A percentile compares a stretch with the other conserved stretches of the same genome.
These are phyloP conservation scores for Laburnicola sp. DNA, from an alignment of 2,329 filamentous ascomycete species.

Conservation along the genomic window DNA sequence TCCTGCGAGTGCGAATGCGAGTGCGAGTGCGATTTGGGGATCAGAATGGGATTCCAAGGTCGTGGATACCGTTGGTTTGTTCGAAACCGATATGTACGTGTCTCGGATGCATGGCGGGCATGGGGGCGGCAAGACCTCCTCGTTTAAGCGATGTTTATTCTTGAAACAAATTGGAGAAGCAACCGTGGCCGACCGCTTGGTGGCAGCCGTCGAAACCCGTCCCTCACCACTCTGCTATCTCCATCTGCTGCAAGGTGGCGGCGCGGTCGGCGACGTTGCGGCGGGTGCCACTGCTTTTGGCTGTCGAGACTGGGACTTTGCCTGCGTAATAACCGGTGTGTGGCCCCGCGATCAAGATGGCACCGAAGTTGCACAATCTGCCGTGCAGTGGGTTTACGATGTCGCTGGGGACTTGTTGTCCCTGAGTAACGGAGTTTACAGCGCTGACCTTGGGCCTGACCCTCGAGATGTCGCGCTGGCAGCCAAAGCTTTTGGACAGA, in stretches of 20 bases:
- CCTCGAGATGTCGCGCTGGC: constrained; percentile 59
- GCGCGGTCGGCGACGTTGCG: constrained; percentile 52
- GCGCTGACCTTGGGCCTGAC: constrained; percentile 66
- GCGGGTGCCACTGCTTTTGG: constrained; percentile 61
- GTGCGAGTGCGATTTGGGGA: constrained; percentile 35
- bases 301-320: constrained; percentile 66
- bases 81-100: constrained; percentile 65
- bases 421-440: constrained; percentile 57
- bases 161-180: constrained; percentile 52
- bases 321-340: constrained; percentile 65
- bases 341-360: constrained; percentile 61
- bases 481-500: constrained; percentile 60
- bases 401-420: constrained; percentile 54
- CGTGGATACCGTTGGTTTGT: constrained; percentile 57
- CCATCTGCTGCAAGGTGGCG: constrained; percentile 65
- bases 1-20: not conserved
- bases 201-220: constrained; percentile 52
- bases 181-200: constrained; percentile 45
- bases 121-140: constrained; percentile 60
- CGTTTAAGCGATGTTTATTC: constrained; percentile 68
- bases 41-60: constrained; percentile 34
- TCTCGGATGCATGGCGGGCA: constrained; percentile 63
- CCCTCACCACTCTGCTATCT: constrained; percentile 62
- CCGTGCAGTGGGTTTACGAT: constrained; percentile 61
- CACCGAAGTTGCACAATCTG: constrained; percentile 45